Evolutionary conservation across 768 basidiomycete species (phyloP).

Genomic region (Trametes cubensis): DNA sequence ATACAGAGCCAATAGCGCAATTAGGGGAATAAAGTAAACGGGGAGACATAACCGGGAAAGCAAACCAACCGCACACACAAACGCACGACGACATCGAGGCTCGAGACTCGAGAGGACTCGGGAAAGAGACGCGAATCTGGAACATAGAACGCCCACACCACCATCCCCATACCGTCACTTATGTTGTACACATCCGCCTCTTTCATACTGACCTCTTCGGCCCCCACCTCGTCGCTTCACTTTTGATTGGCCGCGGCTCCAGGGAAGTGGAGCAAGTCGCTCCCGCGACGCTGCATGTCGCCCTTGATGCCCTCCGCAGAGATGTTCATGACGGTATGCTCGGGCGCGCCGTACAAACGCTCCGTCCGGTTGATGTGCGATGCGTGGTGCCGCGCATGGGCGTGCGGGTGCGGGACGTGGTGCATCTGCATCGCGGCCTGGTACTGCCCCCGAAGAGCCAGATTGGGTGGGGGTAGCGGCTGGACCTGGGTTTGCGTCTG

Average conservation of each 20-base stretch:
- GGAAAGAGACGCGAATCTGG: background rate
- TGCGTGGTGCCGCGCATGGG: conserved; percentile 74
- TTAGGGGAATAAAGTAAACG: conserved; percentile 13
- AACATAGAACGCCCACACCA: background rate
- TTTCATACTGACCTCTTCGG: no score
- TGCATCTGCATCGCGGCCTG: conserved; percentile 62
- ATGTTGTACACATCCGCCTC: background rate
- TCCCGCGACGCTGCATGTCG: conserved; percentile 22
- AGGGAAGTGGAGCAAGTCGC: conserved; percentile 23
- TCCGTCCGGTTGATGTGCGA: conserved; percentile 46
- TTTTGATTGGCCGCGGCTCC: conserved; percentile 20
- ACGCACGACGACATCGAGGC: no score
- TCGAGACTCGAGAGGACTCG: no score
- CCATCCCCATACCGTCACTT: background rate
- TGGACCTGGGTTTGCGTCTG: conserved; percentile 14
- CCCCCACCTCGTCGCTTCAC: background rate
- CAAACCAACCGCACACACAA: background rate
- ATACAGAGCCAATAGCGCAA: background rate
- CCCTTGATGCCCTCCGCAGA: conserved; percentile 26
- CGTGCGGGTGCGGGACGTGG: conserved; percentile 79
- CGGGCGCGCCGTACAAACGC: conserved; percentile 29
- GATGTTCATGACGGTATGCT: conserved; percentile 23
- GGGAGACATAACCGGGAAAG: background rate
- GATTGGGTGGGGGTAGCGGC: conserved; percentile 30
- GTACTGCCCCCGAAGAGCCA: conserved; percentile 63